A percentile compares a stretch with the other conserved stretches of the same genome.
Conservation (phyloP, 1,284 basidiomycete species). For the Inonotus obliquus region DNA sequence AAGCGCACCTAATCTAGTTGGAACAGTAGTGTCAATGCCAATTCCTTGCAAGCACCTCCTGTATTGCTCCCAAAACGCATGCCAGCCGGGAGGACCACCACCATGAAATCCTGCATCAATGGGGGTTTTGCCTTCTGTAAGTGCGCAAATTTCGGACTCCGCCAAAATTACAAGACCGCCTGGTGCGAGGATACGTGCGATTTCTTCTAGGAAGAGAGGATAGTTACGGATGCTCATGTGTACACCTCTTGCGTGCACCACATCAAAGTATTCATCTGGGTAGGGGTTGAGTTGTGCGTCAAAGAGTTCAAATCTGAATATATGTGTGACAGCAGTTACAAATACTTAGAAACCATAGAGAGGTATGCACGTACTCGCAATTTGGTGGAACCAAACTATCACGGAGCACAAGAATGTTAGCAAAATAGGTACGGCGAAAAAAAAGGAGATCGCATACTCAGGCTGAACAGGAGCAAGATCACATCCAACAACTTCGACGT, state of each 20-base stretch:
- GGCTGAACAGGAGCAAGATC: slow-evolving; percentile 69
- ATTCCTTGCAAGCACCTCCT: slow-evolving; percentile 44
- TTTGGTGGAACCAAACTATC: slow-evolving; percentile 57
- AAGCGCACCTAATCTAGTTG: slow-evolving; percentile 43
- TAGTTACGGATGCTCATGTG: slow-evolving; percentile 61
- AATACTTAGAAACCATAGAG: background rate
- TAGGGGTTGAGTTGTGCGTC: slow-evolving; percentile 57
- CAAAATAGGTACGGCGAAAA: slow-evolving; percentile 4
- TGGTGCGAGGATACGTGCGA: slow-evolving; percentile 58
- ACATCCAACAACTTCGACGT: slow-evolving; percentile 59
- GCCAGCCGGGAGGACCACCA: slow-evolving; percentile 49
- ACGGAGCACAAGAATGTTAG: slow-evolving; percentile 18
- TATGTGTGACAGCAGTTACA: background rate
- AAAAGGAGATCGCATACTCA: slow-evolving; percentile 36
- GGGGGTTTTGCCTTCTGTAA: slow-evolving; percentile 38
- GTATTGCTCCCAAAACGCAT: slow-evolving; percentile 55
- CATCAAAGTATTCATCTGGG: slow-evolving; percentile 54
- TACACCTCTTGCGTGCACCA: slow-evolving; percentile 62
- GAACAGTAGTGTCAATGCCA: slow-evolving; percentile 53
- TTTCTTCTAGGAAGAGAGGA: slow-evolving; percentile 51
- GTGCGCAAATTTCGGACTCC: slow-evolving; percentile 50
- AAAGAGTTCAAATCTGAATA: slow-evolving; percentile 57
- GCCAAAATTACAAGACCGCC: slow-evolving; percentile 65
- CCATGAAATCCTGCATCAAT: slow-evolving; percentile 33
- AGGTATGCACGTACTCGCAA: slow-evolving; percentile 47